Percentiles rank a stretch among this genome's conserved stretches.
phyloP scores from a whole-genome alignment of 2,329 filamentous ascomycete species.

The Trichoderma lentiforme region DNA sequence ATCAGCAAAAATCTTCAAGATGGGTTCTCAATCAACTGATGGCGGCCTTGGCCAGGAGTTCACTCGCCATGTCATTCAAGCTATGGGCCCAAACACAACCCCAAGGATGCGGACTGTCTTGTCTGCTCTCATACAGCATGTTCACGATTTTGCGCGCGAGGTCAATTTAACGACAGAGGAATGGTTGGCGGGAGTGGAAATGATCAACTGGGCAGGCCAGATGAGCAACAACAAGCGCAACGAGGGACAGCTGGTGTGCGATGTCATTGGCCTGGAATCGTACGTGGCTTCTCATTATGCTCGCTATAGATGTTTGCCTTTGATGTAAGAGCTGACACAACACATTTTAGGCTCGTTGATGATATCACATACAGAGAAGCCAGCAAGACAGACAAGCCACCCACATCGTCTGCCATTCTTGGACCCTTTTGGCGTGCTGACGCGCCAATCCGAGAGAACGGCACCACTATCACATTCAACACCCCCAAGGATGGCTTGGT shows the following conservation, averaged over 20 bases:
- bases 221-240: conserved; percentile 67
- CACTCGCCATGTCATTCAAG: conserved; percentile 68
- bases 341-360: conserved; percentile 57
- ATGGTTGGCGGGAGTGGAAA: conserved; percentile 67
- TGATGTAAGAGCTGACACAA: not conserved
- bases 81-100: conserved; percentile 68
- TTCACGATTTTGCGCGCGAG: conserved; percentile 80
- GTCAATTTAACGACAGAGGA: conserved; percentile 76
- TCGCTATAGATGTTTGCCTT: not conserved
- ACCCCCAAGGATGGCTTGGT: conserved; percentile 49
- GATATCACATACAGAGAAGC: conserved; percentile 70
- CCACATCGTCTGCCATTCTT: conserved; percentile 74
- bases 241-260: conserved; percentile 69
- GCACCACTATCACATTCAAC: conserved; percentile 60
- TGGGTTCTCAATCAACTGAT: conserved; percentile 15
- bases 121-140: conserved; percentile 64
- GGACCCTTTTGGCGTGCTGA: conserved; percentile 81
- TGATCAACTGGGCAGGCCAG: conserved; percentile 61
- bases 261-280: conserved; percentile 72
- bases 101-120: conserved; percentile 68
- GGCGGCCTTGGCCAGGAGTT: conserved; percentile 49
- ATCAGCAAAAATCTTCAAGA: not conserved
- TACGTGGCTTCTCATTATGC: conserved; percentile 27
- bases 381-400: conserved; percentile 40
- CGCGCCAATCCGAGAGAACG: conserved; percentile 67